phyloP scores from a whole-genome alignment of 2,329 filamentous ascomycete species.

The Colletotrichum tabaci region DNA sequence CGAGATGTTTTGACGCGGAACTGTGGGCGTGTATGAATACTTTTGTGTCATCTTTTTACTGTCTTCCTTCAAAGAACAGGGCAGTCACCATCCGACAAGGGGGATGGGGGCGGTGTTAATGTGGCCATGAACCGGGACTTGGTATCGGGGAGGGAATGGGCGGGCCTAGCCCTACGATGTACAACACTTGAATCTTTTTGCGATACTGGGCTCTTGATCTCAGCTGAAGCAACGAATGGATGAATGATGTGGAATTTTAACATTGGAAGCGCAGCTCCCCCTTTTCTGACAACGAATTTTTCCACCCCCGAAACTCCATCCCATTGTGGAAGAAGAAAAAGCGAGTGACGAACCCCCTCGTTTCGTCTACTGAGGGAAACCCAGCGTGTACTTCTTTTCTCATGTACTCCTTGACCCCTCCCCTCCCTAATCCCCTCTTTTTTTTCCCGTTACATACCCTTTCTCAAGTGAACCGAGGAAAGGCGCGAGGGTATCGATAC shows the following conservation, averaged over 20 bases:
- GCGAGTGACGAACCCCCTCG: background rate
- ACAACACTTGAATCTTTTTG: background rate
- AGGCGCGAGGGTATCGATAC: background rate
- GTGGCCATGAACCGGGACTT: constrained; percentile 15
- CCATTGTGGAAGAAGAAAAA: background rate
- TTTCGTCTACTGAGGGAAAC: no score
- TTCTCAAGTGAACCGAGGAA: background rate
- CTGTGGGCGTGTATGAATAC: constrained; percentile 8
- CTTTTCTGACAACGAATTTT: background rate
- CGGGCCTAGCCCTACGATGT: constrained; percentile 11
- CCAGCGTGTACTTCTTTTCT: background rate
- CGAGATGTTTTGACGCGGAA: constrained; percentile 17
- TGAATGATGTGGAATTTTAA: background rate
- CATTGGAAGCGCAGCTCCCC: background rate
- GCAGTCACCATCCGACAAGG: no score
- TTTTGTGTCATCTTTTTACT: background rate
- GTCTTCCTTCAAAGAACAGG: no score
- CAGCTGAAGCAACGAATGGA: background rate
- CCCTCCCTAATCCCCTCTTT: background rate
- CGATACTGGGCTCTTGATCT: background rate
- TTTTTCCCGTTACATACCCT: background rate
- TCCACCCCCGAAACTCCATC: constrained; percentile 3
- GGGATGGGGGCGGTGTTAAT: background rate
- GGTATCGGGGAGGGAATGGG: background rate
- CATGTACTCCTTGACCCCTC: background rate